These are phyloP conservation scores for Termitomyces sp. DNA, from an alignment of 768 basidiomycete genomes.

Conservation along the genomic window DNA sequence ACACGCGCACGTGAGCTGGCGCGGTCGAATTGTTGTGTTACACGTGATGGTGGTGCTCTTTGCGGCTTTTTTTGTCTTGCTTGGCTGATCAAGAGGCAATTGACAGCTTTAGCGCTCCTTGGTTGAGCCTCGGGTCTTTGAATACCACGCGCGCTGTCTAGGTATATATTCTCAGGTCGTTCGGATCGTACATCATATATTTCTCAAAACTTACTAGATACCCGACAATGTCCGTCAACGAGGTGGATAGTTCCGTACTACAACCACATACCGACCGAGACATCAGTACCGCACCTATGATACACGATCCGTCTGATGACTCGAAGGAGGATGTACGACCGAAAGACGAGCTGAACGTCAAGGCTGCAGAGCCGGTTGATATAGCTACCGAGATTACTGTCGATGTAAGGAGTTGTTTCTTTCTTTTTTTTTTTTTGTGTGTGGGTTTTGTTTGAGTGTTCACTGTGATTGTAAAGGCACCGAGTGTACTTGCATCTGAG, in stretches of 20 bases:
- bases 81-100: conserved; percentile 6
- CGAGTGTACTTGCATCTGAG: not conserved
- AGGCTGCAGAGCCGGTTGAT: not conserved
- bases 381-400: conserved; percentile 1
- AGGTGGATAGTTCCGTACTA: conserved; percentile 8
- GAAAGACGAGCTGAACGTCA: conserved; percentile 3
- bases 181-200: conserved; percentile 2
- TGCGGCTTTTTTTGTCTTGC: conserved; percentile 8
- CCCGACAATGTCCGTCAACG: conserved; percentile 16
- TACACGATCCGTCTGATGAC: conserved; percentile 4
- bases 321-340: conserved; percentile 7
- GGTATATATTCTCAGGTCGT: conserved; percentile 10
- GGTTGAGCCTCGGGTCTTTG: not conserved
- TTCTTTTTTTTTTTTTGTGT: not conserved
- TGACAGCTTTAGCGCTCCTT: conserved; percentile 5
- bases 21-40: conserved; percentile 2
- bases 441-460: not conserved
- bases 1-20: conserved; percentile 16
- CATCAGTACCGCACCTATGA: not conserved
- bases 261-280: conserved; percentile 11
- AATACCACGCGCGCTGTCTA: conserved; percentile 1
- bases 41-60: conserved; percentile 13
- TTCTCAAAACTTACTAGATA: conserved; percentile 9
- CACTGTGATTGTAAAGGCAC: not conserved
- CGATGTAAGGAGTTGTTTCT: conserved; percentile 6